These are phyloP conservation scores for Cercospora sp. DNA, from an alignment of 2,329 filamentous ascomycete genomes.

Conservation along the genomic window DNA sequence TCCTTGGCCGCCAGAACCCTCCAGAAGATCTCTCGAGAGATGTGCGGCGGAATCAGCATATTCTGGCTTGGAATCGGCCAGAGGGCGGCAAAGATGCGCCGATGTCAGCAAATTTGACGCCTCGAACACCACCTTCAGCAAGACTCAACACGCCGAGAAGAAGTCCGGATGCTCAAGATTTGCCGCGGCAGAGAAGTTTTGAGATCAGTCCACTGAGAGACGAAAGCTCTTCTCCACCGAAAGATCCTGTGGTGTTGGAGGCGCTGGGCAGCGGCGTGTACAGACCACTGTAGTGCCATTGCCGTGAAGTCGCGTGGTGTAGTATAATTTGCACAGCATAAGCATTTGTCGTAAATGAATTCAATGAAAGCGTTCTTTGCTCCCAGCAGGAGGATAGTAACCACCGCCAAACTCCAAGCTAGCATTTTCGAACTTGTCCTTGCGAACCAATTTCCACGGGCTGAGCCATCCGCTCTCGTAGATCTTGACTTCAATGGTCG, in stretches of 20 bases:
- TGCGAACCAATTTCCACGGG: constrained; percentile 44
- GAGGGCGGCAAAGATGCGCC: constrained; percentile 10
- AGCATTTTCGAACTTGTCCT: constrained; percentile 45
- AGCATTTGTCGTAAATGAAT: background rate
- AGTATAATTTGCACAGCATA: background rate
- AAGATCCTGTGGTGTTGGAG: background rate
- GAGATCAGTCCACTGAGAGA: constrained; percentile 20
- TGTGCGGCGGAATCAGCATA: constrained; percentile 2
- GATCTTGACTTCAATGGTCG: constrained; percentile 46
- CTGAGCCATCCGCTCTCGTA: constrained; percentile 43
- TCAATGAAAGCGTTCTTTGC: constrained; percentile 40
- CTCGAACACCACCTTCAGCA: constrained; percentile 25
- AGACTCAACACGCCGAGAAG: constrained; percentile 9
- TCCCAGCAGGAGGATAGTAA: constrained; percentile 48
- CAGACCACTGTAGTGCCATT: background rate
- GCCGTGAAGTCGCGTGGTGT: background rate
- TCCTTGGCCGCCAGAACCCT: constrained; percentile 5
- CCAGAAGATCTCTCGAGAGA: background rate
- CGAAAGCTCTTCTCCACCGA: background rate
- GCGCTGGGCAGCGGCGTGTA: constrained; percentile 7
- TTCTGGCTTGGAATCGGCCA: constrained; percentile 10
- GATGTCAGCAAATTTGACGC: constrained; percentile 25
- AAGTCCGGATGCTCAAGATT: background rate
- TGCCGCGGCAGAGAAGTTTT: constrained; percentile 15
- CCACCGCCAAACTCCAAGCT: constrained; percentile 53